Evolutionary conservation across 768 basidiomycete species (phyloP), one percentile per base, ranked within the genome.

Genomic region (Lentinus brumalis): DNA sequence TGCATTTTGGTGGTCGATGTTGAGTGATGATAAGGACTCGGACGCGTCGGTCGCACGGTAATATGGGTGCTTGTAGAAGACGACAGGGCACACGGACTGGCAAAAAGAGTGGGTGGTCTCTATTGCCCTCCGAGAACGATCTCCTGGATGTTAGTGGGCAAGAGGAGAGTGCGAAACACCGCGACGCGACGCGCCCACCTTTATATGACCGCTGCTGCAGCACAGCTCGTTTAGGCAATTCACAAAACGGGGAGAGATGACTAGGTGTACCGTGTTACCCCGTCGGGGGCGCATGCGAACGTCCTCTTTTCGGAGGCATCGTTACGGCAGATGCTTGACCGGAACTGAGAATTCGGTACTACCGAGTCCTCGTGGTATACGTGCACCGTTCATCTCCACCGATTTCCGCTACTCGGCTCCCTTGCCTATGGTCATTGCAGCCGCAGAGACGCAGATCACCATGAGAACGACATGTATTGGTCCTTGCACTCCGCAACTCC

Each of bases 121-220:
- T 40, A 35, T 15, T 31, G 50, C 54, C 57, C 50, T 44, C 54
- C 38, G 56, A 30, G 32, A 59, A 59, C 57, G 54, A 59, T 63
- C 57, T 49, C 57, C 62, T 63, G 62, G 62, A 59, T 26, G 62
- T 52, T 63, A 57, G 55, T 42, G 53, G 54, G 62, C 40, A 55
- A 63, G 54, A 53, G 50, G 44, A 59, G 62, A 56, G 57, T 56
- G 50, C 35, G 46, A 51, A 54, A 15, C 26, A 3, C 29, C 14
- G n/a, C 31, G 56, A 56, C 56, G 60, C 50, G 55, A 62, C 52
- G 56, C 39, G 47, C 52, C 51, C 56, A 51, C 52, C 46, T 62
- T 61, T 62, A 62, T 62, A 62, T 47, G 21, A 26, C 21, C 51
- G 18, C 56, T 47, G 56, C 61, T 56, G 50, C 47, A 52, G 39